Percentiles rank a stretch among this genome's conserved stretches.
These are phyloP conservation scores for Alternaria gansuensis DNA, from an alignment of 2,329 filamentous ascomycete genomes.

Conservation along the genomic window DNA sequence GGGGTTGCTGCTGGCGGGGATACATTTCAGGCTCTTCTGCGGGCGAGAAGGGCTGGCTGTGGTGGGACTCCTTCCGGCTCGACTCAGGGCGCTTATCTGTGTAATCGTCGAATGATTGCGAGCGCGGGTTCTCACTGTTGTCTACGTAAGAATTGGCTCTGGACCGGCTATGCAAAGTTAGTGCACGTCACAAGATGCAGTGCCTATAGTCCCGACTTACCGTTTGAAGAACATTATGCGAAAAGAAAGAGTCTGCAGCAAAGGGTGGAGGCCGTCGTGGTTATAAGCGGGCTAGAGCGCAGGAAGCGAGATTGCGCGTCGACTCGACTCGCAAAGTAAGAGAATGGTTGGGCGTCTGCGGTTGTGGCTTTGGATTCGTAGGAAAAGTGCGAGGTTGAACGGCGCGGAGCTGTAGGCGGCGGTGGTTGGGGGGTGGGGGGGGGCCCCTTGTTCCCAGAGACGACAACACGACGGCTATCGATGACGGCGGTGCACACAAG, in stretches of 20 bases:
- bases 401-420: slow-evolving; percentile 11
- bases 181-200: slow-evolving; percentile 2
- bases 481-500: slow-evolving; percentile 17
- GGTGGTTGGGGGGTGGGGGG: slow-evolving; percentile 31
- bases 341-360: slow-evolving; percentile 27
- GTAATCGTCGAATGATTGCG: slow-evolving; percentile 53
- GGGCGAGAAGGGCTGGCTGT: slow-evolving; percentile 40
- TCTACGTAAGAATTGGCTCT: slow-evolving; percentile 60
- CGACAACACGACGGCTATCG: slow-evolving; percentile 6
- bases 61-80: slow-evolving; percentile 49
- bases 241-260: slow-evolving; percentile 29
- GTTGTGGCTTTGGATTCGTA: slow-evolving; percentile 22
- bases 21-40: slow-evolving; percentile 55
- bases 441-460: slow-evolving; percentile 10
- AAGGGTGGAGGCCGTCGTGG: slow-evolving; percentile 28
- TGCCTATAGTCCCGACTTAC: slow-evolving; percentile 7
- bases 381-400: slow-evolving; percentile 29
- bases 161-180: slow-evolving; percentile 50
- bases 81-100: slow-evolving; percentile 54
- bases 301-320: slow-evolving; percentile 32
- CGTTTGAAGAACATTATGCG: slow-evolving; percentile 60
- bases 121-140: slow-evolving; percentile 54
- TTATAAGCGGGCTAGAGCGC: slow-evolving; percentile 36
- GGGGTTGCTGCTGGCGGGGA: slow-evolving; percentile 54
- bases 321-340: slow-evolving; percentile 12